Base-by-base conservation (phyloP, 805 yeast genomes). In the Isabelozyma pseudorhagii region DNA sequence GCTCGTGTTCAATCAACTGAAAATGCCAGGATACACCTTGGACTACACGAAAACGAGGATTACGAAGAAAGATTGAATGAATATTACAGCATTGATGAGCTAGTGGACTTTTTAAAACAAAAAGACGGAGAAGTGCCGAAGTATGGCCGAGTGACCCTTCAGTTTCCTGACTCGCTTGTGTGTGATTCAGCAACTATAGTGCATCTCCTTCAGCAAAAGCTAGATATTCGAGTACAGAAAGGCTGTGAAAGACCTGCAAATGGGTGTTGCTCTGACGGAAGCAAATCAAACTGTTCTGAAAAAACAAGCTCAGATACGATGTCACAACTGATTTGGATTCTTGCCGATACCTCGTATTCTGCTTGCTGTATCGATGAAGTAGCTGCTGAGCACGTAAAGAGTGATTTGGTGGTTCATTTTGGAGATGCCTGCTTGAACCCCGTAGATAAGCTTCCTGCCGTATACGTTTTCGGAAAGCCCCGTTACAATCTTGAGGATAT, bases 361-460 rank as follows among this genome's bases (percentile, higher is more conserved):
- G 77, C 97, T 0, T 94, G 99, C 67, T 94, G 99, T 69, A 86
- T 93, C 9, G 99, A 94, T 66, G 97, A 92, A 61, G 96, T 93
- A 27, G 98, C 99, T 0, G 96, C 97, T 0, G 92, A 88, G 61
- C 99, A 94, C 66, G 96, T 93, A 13, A 63, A 72, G 6, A 91
- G 94, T 6, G 97, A 93, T 54, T 68, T 87, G 4, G 89, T 94
- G 28, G 83, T 92, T 1, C 99, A 94, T 67, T 89, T 92, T 67
- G 99, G 99, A 2, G 96, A 90, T 62, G 93, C 98, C 0, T 94
- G 99, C 66, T 68, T 94, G 61, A 91, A 87, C 57, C 87, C 91
- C 0, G 83, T 89, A 5, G 83, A 81, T 42, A 81, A 81, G 42
- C 63, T 89, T n/a, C 83, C 87, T 0, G 89, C 91, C 0, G 82